Evolutionary conservation across 371 early-diverging fungal species (phyloP), one percentile per base, ranked within the genome.

Genomic region (Edhazardia aedis): DNA sequence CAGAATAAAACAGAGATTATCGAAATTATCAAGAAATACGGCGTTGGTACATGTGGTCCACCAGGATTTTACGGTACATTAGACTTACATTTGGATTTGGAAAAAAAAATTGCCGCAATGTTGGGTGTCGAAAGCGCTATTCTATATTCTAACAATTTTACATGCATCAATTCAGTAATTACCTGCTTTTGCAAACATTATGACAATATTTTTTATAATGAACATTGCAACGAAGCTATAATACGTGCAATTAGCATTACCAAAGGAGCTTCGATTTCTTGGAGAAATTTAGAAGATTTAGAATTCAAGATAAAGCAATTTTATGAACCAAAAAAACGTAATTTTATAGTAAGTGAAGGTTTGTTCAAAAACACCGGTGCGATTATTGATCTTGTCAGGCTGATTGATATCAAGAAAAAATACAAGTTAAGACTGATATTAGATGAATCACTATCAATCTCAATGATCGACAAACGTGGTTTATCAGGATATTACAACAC

Each of bases 61-160:
- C 83, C 89, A 3, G 95, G 95, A n/a, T 98, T 98, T 69, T 98
- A 94, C 70, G 99, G 99, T 52, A 94, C 98, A 2, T 68, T 87
- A 33, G 92, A 98, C 70, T 82, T 92, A 9, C 99, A 98, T 64
- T 79, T 89, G 76, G 80, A 87, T 45, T 75, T 98, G 37, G 95
- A 98, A 72, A 76, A 77, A 50, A 79, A 80, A 39, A 70, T 98
- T 52, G 84, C 90, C 1, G 69, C 75, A 6, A 85, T 88, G 57
- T 67, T 93, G 33, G 87, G 87, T 1, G 79, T 80, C 36, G 86
- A 87, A 46, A 76, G 76, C 18, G 79, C 89, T n/a, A 88, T 94
- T 53, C 79, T 95, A 47, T 98, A 95, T 71, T 83, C 92, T 24
- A 94, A 98, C 74, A 84, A 82, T 1, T 88, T 91, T 64, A 82